Evolutionary conservation across 148 eudicot species (phyloP).

Genomic region (Vaccinium corymbosum): DNA sequence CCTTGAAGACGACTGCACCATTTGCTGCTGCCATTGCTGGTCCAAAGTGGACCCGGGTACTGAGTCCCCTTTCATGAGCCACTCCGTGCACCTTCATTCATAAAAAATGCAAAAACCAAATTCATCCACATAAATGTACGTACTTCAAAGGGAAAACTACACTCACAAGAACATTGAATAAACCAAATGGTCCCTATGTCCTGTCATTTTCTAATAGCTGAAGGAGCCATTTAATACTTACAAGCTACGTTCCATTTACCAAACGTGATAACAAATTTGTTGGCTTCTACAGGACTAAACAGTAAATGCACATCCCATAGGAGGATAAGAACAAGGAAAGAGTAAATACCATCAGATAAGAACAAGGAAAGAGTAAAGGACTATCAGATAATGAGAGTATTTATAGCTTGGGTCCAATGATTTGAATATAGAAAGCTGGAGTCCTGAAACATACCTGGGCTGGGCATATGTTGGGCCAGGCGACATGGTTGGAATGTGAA

Average conservation of each 20-base stretch:
- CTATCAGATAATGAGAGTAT: not conserved
- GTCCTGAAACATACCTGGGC: constrained; percentile 26
- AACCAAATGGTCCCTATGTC: not conserved
- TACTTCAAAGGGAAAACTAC: not conserved
- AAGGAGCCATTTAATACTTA: not conserved
- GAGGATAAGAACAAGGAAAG: constrained; percentile 2
- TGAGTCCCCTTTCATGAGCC: constrained; percentile 58
- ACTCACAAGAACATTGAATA: not conserved
- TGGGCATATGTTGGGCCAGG: constrained; percentile 37
- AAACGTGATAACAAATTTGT: not conserved
- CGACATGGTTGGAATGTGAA: constrained; percentile 19
- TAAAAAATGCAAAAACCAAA: constrained; percentile 16
- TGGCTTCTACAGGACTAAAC: not conserved
- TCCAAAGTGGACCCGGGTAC: constrained; percentile 25
- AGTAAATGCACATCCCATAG: not conserved
- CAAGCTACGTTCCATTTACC: not conserved
- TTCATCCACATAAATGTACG: constrained; percentile 1
- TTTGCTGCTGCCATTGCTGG: constrained; percentile 38
- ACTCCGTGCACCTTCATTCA: constrained; percentile 47
- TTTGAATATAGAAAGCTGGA: not conserved
- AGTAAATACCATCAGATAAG: not conserved
- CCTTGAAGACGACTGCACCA: constrained; percentile 24
- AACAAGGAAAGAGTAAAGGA: not conserved
- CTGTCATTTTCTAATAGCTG: not conserved
- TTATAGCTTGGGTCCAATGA: not conserved